These are phyloP conservation scores for Lenzites betulinus DNA, from an alignment of 768 basidiomycete species.

Conservation along the genomic window DNA sequence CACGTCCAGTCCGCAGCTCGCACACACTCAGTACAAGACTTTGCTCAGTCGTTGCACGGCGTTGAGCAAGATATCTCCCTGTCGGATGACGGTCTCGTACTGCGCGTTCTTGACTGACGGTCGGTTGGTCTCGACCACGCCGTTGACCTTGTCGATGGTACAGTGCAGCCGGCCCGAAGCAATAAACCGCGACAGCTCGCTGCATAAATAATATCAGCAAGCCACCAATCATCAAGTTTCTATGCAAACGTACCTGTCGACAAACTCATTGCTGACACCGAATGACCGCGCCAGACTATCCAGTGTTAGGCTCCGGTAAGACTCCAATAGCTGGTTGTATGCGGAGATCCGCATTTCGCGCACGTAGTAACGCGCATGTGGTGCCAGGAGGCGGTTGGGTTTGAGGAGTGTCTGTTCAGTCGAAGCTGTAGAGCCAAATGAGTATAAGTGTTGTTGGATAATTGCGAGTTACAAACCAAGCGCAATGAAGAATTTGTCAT, in stretches of 20 bases:
- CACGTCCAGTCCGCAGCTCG: neutral
- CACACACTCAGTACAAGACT: slow-evolving; percentile 61
- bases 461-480: slow-evolving; percentile 54
- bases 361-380: slow-evolving; percentile 87
- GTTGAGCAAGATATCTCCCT: slow-evolving; percentile 88
- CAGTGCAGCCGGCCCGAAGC: slow-evolving; percentile 82
- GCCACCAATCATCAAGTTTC: neutral
- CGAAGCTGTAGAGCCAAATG: slow-evolving; percentile 52
- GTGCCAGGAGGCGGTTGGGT: slow-evolving; percentile 83
- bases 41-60: slow-evolving; percentile 88
- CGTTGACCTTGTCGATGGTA: slow-evolving; percentile 93
- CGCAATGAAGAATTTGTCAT: slow-evolving; percentile 90
- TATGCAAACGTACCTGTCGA: slow-evolving; percentile 67
- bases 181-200: slow-evolving; percentile 92
- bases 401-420: slow-evolving; percentile 87
- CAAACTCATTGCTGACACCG: slow-evolving; percentile 84
- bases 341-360: slow-evolving; percentile 97
- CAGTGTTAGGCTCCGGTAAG: slow-evolving; percentile 86
- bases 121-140: slow-evolving; percentile 90
- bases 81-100: slow-evolving; percentile 91
- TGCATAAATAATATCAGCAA: slow-evolving; percentile 31
- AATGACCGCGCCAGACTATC: slow-evolving; percentile 85
- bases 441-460: slow-evolving; percentile 2
- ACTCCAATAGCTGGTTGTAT: slow-evolving; percentile 89
- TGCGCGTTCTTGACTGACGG: slow-evolving; percentile 77